Evolutionary conservation across 2,329 filamentous ascomycete genomes (phyloP).

Genomic region (Sporothrix curviconia): DNA sequence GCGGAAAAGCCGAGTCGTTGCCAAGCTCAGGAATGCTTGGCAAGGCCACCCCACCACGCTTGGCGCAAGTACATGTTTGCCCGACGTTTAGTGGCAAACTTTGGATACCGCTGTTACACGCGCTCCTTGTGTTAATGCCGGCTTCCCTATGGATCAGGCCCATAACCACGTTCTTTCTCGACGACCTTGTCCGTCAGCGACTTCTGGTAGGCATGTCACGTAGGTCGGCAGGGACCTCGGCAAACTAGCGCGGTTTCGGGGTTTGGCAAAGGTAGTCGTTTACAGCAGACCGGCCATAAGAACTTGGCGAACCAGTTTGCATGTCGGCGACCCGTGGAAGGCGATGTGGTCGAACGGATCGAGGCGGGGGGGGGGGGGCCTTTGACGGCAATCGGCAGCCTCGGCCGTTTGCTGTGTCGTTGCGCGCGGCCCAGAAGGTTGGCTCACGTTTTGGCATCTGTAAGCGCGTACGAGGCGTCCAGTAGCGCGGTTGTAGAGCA

Average conservation of each 20-base stretch:
- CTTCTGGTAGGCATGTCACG: constrained; percentile 70
- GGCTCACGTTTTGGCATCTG: constrained; percentile 65
- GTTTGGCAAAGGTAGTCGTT: constrained; percentile 74
- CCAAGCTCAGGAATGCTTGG: constrained; percentile 61
- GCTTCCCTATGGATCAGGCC: constrained; percentile 75
- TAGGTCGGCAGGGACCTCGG: constrained; percentile 68
- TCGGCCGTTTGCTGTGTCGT: constrained; percentile 35
- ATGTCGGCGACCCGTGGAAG: constrained; percentile 80
- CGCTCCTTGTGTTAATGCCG: constrained; percentile 74
- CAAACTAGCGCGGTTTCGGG: constrained; percentile 61
- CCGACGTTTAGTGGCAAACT: constrained; percentile 70
- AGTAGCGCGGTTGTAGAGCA: constrained; percentile 76
- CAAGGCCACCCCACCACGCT: constrained; percentile 73
- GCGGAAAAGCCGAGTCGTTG: constrained; percentile 54
- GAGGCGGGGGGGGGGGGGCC: constrained; percentile 47
- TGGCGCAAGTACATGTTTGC: constrained; percentile 63
- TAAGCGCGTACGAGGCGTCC: constrained; percentile 76
- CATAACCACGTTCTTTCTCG: constrained; percentile 87
- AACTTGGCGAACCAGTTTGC: constrained; percentile 84
- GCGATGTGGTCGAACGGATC: constrained; percentile 79
- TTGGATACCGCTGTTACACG: constrained; percentile 65
- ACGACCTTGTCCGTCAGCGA: constrained; percentile 75
- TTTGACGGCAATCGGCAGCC: constrained; percentile 50
- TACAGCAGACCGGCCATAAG: constrained; percentile 76
- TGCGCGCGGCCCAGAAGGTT: constrained; percentile 36